Conservation (phyloP, 176 grass and related monocot species). For the Zizania latifolia region DNA sequence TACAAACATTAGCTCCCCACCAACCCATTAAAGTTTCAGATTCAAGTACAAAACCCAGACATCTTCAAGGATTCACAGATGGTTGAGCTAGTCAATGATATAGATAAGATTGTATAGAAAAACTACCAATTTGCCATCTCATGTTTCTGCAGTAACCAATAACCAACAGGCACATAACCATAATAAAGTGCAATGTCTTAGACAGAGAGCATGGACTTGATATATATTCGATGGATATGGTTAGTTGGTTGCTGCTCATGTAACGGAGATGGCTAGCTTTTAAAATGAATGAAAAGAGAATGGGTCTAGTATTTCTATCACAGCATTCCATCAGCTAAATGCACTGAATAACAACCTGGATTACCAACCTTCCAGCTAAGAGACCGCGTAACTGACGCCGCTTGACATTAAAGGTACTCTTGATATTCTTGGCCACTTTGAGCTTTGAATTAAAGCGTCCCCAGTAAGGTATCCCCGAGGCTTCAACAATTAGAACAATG, state of each 20-base stretch:
- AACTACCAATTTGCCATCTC: neutral
- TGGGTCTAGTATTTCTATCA: conserved; percentile 1
- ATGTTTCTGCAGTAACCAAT: neutral
- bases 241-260: conserved; percentile 16
- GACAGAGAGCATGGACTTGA: neutral
- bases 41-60: neutral
- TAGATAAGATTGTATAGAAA: neutral
- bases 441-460: neutral
- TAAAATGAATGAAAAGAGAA: conserved; percentile 3
- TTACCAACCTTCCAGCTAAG: conserved; percentile 33
- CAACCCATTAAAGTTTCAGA: neutral
- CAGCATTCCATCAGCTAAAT: conserved; percentile 17
- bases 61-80: neutral
- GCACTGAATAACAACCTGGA: conserved; percentile 27
- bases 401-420: conserved; percentile 13
- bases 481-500: neutral
- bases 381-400: neutral
- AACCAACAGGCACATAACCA: neutral
- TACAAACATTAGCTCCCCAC: neutral
- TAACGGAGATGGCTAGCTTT: conserved; percentile 10
- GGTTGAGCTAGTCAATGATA: neutral
- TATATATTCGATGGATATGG: neutral
- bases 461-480: neutral
- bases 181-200: neutral
- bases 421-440: neutral